These are phyloP conservation scores for Trametes coccinea DNA, from an alignment of 768 basidiomycete species.

Conservation along the genomic window DNA sequence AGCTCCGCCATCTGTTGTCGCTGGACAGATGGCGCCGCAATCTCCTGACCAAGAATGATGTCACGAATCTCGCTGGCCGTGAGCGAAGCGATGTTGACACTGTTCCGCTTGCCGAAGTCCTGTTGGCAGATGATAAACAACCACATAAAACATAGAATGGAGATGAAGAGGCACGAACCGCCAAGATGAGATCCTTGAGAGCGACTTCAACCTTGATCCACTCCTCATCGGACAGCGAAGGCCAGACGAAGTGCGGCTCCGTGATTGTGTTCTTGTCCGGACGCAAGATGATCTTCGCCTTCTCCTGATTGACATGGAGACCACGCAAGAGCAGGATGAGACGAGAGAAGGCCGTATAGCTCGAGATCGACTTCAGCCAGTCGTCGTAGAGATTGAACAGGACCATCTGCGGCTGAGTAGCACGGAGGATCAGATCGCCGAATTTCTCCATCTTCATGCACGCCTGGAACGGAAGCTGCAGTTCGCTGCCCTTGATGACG, in stretches of 20 bases:
- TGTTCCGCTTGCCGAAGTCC: conserved; percentile 99
- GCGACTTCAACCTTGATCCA: conserved; percentile 99
- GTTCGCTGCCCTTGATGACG: conserved; percentile 98
- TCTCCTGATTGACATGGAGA: conserved; percentile 98
- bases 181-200: conserved; percentile 94
- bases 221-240: conserved; percentile 87
- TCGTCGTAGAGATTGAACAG: conserved; percentile 98
- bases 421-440: conserved; percentile 94
- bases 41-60: conserved; percentile 98
- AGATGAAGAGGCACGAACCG: conserved; percentile 44
- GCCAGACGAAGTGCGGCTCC: conserved; percentile 98
- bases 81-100: conserved; percentile 96
- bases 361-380: conserved; percentile 98
- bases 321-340: conserved; percentile 96
- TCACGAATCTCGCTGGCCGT: conserved; percentile 97
- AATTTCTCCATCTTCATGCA: conserved; percentile 99
- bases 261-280: conserved; percentile 97
- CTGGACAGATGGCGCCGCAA: conserved; percentile 92
- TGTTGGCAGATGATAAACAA: conserved; percentile 30
- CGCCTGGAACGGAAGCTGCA: conserved; percentile 98
- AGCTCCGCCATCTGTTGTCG: conserved; percentile 99
- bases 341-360: conserved; percentile 98
- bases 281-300: conserved; percentile 97
- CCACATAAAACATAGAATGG: not conserved
- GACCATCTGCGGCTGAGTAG: conserved; percentile 99